Conservation (phyloP, 2,329 filamentous ascomycete genomes). For the Epichloe brachyelytri region DNA sequence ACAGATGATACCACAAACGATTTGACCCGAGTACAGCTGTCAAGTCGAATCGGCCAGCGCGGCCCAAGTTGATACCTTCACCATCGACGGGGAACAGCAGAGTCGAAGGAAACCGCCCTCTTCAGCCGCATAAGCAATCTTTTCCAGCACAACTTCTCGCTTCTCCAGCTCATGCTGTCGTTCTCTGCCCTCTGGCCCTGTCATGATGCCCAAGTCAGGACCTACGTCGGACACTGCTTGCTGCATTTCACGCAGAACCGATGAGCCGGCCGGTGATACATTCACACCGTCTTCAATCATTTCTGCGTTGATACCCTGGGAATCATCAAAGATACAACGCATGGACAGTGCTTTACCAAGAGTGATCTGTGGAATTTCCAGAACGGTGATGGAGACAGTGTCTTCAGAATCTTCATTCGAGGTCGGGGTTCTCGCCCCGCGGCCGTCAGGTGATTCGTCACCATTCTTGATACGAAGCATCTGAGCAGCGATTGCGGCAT, state of each 20-base stretch:
- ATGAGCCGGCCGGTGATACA: conserved; percentile 60
- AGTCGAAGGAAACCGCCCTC: conserved; percentile 71
- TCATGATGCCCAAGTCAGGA: conserved; percentile 65
- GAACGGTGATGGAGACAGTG: conserved; percentile 76
- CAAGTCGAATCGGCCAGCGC: conserved; percentile 67
- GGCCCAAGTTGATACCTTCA: conserved; percentile 70
- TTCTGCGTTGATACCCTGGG: conserved; percentile 84
- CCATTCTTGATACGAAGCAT: conserved; percentile 53
- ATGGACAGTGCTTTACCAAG: conserved; percentile 82
- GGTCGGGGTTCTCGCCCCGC: conserved; percentile 48
- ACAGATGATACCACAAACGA: conserved; percentile 89
- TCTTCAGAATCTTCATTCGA: conserved; percentile 62
- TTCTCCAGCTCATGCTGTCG: conserved; percentile 70
- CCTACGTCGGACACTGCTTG: conserved; percentile 65
- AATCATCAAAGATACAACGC: conserved; percentile 85
- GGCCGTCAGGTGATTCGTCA: conserved; percentile 54
- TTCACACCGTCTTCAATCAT: conserved; percentile 93
- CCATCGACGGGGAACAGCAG: conserved; percentile 67
- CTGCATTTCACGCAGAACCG: conserved; percentile 78
- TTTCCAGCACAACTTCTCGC: conserved; percentile 73
- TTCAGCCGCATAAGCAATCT: conserved; percentile 69
- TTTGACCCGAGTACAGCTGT: conserved; percentile 63
- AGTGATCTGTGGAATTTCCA: conserved; percentile 70
- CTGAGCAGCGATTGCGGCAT: conserved; percentile 67
- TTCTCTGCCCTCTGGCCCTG: conserved; percentile 53